Conservation (phyloP, 2,329 filamentous ascomycete genomes). For the Xylogone sp. region DNA sequence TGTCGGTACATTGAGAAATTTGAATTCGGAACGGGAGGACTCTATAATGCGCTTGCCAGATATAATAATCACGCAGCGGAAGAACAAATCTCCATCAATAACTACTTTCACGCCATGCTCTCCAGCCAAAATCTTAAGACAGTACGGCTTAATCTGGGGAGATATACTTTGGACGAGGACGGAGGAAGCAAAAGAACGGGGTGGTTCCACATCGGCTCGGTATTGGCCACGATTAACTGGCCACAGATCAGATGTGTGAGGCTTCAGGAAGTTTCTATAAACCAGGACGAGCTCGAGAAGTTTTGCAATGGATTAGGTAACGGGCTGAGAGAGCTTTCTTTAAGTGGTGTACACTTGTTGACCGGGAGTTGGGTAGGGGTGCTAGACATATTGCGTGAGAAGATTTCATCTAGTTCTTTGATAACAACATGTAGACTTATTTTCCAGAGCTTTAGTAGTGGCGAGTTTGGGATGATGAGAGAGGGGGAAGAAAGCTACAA, state of each 20-base stretch:
- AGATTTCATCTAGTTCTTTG: neutral
- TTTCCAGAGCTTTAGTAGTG: neutral
- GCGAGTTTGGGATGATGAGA: neutral
- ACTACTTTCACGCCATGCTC: neutral
- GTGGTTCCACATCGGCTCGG: neutral
- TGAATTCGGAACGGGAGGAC: neutral
- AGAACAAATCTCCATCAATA: neutral
- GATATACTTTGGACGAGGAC: neutral
- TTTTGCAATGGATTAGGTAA: neutral
- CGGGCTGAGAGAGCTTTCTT: neutral
- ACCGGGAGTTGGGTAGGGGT: constrained; percentile 1
- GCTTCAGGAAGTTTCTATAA: neutral
- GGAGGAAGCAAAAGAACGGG: neutral
- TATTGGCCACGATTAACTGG: neutral
- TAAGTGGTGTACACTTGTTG: neutral
- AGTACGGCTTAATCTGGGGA: neutral
- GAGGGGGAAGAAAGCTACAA: neutral
- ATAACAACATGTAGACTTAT: neutral
- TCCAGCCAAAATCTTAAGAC: neutral
- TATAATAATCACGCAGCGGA: neutral
- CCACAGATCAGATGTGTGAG: neutral
- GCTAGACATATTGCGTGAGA: constrained; percentile 1
- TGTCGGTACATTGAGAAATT: neutral
- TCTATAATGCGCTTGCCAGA: neutral
- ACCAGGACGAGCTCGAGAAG: neutral